phyloP scores from a whole-genome alignment of 2,329 filamentous ascomycete species.

The Fusarium sp. region DNA sequence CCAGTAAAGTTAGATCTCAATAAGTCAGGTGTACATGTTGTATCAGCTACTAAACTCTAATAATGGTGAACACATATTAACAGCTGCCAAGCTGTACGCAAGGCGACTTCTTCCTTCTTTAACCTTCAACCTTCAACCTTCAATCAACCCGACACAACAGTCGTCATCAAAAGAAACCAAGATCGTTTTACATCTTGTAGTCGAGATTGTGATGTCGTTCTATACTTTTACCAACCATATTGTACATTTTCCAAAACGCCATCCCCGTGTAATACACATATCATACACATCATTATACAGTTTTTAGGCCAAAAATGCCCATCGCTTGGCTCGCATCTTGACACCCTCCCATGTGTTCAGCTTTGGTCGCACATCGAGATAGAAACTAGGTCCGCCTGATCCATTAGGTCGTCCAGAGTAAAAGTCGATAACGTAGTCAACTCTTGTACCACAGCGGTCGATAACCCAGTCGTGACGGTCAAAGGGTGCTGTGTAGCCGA shows the following conservation, averaged over 20 bases:
- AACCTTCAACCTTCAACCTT: too few relatives aligned
- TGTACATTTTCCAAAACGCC: constrained; percentile 47
- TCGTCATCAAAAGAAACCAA: too few relatives aligned
- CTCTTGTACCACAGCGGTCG: constrained; percentile 83
- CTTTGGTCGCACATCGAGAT: constrained; percentile 76
- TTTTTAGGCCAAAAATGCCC: constrained; percentile 61
- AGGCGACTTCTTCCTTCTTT: too few relatives aligned
- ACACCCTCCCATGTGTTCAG: constrained; percentile 75
- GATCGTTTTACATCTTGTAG: too few relatives aligned
- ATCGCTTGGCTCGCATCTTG: constrained; percentile 71
- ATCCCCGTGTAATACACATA: constrained; percentile 18
- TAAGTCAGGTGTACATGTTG: too few relatives aligned
- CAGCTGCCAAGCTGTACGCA: too few relatives aligned
- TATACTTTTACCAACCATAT: constrained; percentile 12
- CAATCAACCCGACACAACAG: too few relatives aligned
- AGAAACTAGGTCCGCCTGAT: constrained; percentile 67
- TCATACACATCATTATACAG: constrained; percentile 33
- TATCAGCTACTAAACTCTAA: too few relatives aligned
- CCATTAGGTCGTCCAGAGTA: constrained; percentile 76
- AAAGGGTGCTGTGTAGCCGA: constrained; percentile 93
- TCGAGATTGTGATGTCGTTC: background rate
- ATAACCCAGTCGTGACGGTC: constrained; percentile 98
- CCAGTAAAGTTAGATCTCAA: too few relatives aligned
- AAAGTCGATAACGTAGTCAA: constrained; percentile 99
- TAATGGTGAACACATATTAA: too few relatives aligned